Percentiles rank a stretch among this genome's conserved stretches.
These are phyloP conservation scores for Fraxinus cuspidata DNA, from an alignment of 257 asterid species.

Conservation along the genomic window DNA sequence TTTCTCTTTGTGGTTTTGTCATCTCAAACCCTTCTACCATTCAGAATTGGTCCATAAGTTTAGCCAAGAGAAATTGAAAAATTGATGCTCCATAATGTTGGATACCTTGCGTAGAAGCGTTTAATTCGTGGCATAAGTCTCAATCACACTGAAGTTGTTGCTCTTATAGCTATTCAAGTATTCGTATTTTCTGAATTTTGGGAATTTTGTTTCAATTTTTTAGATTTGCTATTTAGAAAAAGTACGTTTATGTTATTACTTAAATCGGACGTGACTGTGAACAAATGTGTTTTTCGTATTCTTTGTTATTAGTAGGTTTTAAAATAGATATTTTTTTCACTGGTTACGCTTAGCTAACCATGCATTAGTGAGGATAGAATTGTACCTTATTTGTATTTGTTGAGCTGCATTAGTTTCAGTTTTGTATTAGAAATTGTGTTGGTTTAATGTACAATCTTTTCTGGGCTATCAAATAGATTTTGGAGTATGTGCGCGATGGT, in stretches of 20 bases:
- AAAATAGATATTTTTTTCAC: background rate
- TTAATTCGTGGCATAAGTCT: slow-evolving; percentile 89
- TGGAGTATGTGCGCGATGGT: slow-evolving; percentile 90
- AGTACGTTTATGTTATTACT: background rate
- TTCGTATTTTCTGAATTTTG: background rate
- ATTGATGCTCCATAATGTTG: slow-evolving; percentile 92
- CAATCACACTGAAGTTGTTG: slow-evolving; percentile 77
- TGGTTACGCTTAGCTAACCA: background rate
- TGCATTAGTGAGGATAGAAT: no score
- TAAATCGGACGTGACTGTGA: no score
- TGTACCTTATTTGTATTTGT: background rate
- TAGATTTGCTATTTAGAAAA: background rate
- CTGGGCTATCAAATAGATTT: slow-evolving; percentile 43
- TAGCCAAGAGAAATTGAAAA: slow-evolving; percentile 92
- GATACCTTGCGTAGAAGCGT: slow-evolving; percentile 85
- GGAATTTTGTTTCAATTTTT: background rate
- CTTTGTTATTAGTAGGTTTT: background rate
- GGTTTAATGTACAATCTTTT: background rate
- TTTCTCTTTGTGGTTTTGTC: no score
- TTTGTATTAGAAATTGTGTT: no score
- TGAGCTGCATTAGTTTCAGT: background rate
- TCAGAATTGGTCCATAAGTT: no score
- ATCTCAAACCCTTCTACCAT: no score
- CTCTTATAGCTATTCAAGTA: slow-evolving; percentile 85
- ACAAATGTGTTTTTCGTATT: background rate